phyloP scores from a whole-genome alignment of 352 stramenopile species.

The Peronospora farinosa region DNA sequence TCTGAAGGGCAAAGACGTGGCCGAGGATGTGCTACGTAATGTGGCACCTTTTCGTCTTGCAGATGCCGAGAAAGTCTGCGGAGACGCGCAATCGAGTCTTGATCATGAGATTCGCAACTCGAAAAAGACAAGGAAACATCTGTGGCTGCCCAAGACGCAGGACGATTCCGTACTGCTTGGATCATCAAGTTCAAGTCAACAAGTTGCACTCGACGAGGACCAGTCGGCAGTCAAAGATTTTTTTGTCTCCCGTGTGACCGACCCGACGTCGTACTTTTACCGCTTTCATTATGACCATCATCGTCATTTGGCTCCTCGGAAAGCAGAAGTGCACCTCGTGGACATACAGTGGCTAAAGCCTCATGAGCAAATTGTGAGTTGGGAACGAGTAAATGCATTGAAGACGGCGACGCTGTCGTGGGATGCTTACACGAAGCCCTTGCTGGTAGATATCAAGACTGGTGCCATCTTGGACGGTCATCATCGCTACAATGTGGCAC shows the following conservation, averaged over 20 bases:
- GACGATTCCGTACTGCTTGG: constrained; percentile 65
- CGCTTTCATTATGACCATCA: constrained; percentile 70
- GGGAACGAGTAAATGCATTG: constrained; percentile 69
- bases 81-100: constrained; percentile 40
- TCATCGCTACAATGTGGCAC: constrained; percentile 73
- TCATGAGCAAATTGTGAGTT: constrained; percentile 80
- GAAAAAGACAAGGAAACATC: constrained; percentile 55
- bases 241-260: constrained; percentile 70
- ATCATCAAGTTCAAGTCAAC: constrained; percentile 5
- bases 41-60: constrained; percentile 46
- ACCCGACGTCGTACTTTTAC: constrained; percentile 85
- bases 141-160: constrained; percentile 70
- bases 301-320: constrained; percentile 58
- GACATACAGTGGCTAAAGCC: constrained; percentile 79
- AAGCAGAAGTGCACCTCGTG: constrained; percentile 76
- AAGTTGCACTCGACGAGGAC: constrained; percentile 4
- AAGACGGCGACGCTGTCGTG: constrained; percentile 71
- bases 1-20: constrained; percentile 59
- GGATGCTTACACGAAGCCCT: constrained; percentile 75
- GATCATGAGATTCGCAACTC: constrained; percentile 61
- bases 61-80: constrained; percentile 51
- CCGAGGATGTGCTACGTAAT: constrained; percentile 57
- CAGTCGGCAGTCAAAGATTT: constrained; percentile 60
- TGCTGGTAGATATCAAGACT: constrained; percentile 74
- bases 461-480: constrained; percentile 81